Evolutionary conservation across 2,329 filamentous ascomycete genomes (phyloP).

Genomic region (Diplodia seriata): DNA sequence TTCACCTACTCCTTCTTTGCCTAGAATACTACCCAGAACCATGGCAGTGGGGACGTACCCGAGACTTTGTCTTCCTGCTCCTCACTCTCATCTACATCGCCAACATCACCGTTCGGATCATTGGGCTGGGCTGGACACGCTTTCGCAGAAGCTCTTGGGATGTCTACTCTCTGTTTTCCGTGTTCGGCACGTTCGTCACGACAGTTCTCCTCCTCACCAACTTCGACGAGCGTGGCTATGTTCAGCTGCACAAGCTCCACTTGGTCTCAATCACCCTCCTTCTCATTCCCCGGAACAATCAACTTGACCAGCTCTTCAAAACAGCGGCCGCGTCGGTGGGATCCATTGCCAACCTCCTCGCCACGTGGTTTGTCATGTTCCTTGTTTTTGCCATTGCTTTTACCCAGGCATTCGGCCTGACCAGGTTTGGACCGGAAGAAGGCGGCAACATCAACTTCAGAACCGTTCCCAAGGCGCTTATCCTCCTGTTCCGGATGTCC

Average conservation of each 20-base stretch:
- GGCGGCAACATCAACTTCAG: constrained; percentile 87
- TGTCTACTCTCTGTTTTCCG: constrained; percentile 80
- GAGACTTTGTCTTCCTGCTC: constrained; percentile 77
- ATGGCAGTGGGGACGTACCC: constrained; percentile 69
- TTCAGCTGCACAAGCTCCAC: constrained; percentile 91
- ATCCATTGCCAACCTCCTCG: constrained; percentile 87
- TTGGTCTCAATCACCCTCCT: constrained; percentile 88
- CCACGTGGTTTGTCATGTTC: constrained; percentile 97
- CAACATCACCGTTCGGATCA: constrained; percentile 83
- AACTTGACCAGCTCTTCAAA: constrained; percentile 97
- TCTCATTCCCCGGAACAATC: constrained; percentile 94
- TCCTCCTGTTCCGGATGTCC: constrained; percentile 91
- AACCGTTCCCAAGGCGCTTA: constrained; percentile 90
- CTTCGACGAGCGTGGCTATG: constrained; percentile 64
- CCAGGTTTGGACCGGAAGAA: constrained; percentile 78
- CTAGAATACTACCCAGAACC: constrained; percentile 85
- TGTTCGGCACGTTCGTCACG: constrained; percentile 81
- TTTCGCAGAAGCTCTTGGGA: constrained; percentile 97
- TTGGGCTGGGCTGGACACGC: constrained; percentile 88
- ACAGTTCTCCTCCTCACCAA: constrained; percentile 76
- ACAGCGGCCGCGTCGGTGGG: constrained; percentile 93
- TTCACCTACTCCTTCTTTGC: constrained; percentile 84
- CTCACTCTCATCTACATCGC: constrained; percentile 83
- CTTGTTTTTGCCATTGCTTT: constrained; percentile 95
- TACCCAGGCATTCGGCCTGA: constrained; percentile 94